These are phyloP conservation scores for Rubus parviflorus DNA, from an alignment of 306 rosid species.

Conservation along the genomic window DNA sequence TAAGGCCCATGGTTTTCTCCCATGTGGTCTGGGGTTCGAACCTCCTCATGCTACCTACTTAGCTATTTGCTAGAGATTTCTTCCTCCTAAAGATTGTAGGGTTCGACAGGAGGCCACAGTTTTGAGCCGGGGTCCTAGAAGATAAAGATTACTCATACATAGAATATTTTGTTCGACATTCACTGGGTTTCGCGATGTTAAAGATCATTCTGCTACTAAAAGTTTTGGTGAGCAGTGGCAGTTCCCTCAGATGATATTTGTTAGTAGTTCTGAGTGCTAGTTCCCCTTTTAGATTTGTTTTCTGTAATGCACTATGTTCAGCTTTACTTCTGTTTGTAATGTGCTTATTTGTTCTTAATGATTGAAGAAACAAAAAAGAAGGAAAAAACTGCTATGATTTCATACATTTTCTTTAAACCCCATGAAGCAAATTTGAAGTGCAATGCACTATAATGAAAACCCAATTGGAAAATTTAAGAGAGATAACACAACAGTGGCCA, in stretches of 20 bases:
- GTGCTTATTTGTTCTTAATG: neutral
- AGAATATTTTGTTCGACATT: neutral
- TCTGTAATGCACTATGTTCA: neutral
- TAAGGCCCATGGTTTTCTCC: neutral
- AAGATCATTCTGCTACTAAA: neutral
- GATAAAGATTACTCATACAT: neutral
- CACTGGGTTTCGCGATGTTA: neutral
- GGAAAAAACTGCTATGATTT: neutral
- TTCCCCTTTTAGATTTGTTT: neutral
- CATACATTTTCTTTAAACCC: neutral
- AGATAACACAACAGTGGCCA: neutral
- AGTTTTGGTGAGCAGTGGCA: neutral
- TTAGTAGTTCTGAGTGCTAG: neutral
- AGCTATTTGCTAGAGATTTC: neutral
- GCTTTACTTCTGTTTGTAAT: neutral
- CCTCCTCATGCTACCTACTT: neutral
- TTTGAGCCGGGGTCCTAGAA: neutral
- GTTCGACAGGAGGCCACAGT: neutral
- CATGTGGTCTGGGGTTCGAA: neutral
- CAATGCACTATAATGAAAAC: neutral
- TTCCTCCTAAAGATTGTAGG: neutral
- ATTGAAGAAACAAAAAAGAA: too few species aligned
- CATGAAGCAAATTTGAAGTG: neutral
- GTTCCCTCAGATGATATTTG: neutral
- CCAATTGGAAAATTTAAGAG: constrained; percentile 1